Conservation (phyloP, 1,284 basidiomycete species). For the Boletus mariae region DNA sequence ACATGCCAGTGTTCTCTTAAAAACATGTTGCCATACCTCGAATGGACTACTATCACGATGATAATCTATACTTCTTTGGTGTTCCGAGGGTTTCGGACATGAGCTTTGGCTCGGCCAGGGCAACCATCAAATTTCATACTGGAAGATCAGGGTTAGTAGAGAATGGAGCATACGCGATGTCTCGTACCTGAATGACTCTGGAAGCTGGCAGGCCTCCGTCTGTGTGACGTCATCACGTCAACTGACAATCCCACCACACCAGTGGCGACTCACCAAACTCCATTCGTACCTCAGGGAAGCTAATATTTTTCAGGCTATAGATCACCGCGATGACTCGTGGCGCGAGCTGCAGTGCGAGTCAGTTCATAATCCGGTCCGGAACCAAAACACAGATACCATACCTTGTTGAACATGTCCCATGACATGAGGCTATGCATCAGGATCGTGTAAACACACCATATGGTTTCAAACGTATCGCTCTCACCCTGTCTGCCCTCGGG, state of each 20-base stretch:
- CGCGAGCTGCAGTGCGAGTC: conserved; percentile 17
- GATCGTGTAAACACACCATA: background rate
- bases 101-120: background rate
- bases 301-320: conserved; percentile 19
- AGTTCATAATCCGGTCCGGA: background rate
- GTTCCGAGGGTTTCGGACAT: background rate
- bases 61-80: conserved; percentile 1
- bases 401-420: conserved; percentile 25
- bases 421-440: conserved; percentile 25
- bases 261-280: conserved; percentile 15
- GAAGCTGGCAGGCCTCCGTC: conserved; percentile 19
- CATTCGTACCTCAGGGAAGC: conserved; percentile 9
- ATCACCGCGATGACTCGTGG: conserved; percentile 17
- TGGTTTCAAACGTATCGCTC: background rate
- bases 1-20: background rate
- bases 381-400: background rate
- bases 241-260: background rate
- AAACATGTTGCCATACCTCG: background rate
- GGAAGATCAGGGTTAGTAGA: conserved; percentile 1
- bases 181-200: conserved; percentile 18
- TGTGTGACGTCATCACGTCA: conserved; percentile 6
- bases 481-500: conserved; percentile 24
- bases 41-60: background rate
- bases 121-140: conserved; percentile 23
- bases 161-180: background rate